Percentiles rank a stretch among this genome's conserved stretches.
Evolutionary conservation across 208 protist genomes (phyloP).

Genomic region (Trypanosoma rangeli): DNA sequence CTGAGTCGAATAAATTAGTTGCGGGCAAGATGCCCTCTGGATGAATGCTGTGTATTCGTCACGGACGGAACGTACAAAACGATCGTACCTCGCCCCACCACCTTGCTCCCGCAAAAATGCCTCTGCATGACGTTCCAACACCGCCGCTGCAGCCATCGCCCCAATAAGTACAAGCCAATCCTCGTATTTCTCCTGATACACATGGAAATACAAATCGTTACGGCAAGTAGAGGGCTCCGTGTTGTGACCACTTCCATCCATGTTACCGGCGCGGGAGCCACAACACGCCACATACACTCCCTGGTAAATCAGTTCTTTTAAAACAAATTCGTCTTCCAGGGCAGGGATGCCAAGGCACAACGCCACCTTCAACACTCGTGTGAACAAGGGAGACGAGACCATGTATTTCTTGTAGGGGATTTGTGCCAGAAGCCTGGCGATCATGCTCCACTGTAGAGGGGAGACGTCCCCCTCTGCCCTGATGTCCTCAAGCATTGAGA

Average conservation of each 20-base stretch:
- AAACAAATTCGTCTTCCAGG: conserved; percentile 25
- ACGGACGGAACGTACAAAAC: conserved; percentile 7
- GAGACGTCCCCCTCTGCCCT: not conserved
- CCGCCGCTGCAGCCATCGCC: conserved; percentile 19
- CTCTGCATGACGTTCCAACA: conserved; percentile 24
- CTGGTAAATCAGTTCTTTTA: conserved; percentile 23
- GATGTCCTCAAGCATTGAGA: conserved; percentile 5
- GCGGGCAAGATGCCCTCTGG: not conserved
- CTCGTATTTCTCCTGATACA: conserved; percentile 25
- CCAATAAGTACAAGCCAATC: conserved; percentile 36
- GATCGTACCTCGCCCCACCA: conserved; percentile 9
- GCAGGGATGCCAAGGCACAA: conserved; percentile 19
- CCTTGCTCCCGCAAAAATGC: conserved; percentile 8
- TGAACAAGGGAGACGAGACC: conserved; percentile 43
- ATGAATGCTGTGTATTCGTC: conserved; percentile 21
- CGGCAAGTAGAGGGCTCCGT: not conserved
- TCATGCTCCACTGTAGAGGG: conserved; percentile 2
- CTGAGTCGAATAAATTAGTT: not conserved
- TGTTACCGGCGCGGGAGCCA: not conserved
- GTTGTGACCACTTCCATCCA: not conserved
- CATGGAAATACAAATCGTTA: conserved; percentile 21
- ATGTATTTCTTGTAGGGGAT: conserved; percentile 38
- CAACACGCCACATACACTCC: conserved; percentile 21
- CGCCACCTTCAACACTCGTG: conserved; percentile 50
- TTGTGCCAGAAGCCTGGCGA: conserved; percentile 25